These are phyloP conservation scores for Strobilomyces echinocephalus DNA, from an alignment of 768 basidiomycete genomes.

Conservation along the genomic window DNA sequence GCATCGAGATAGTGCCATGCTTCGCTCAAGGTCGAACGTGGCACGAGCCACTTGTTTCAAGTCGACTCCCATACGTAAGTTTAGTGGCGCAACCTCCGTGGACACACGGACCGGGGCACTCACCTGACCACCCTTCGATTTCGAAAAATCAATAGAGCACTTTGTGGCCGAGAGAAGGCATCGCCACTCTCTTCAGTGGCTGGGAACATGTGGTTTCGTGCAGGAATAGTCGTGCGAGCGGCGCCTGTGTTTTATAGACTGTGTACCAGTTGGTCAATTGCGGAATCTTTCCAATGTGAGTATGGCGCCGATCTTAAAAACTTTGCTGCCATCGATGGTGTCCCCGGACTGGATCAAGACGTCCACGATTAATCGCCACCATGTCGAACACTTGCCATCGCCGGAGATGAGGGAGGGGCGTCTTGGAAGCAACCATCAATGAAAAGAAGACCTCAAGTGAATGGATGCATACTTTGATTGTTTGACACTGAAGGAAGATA, in stretches of 20 bases:
- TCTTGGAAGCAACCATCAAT: slow-evolving; percentile 11
- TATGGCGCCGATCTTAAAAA: slow-evolving; percentile 10
- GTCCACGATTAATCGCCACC: not conserved
- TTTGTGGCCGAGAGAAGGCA: slow-evolving; percentile 9
- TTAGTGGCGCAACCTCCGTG: slow-evolving; percentile 17
- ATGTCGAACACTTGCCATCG: not conserved
- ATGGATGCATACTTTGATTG: slow-evolving; percentile 12
- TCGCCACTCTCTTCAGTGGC: slow-evolving; percentile 18
- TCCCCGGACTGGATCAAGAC: not conserved
- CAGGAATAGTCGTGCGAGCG: slow-evolving; percentile 17
- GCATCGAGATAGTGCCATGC: slow-evolving; percentile 8
- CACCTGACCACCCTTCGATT: not conserved
- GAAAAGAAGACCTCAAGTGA: slow-evolving; percentile 13
- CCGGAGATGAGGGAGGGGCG: slow-evolving; percentile 23
- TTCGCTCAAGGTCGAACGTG: slow-evolving; percentile 1
- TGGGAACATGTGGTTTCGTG: slow-evolving; percentile 21
- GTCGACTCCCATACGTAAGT: slow-evolving; percentile 15
- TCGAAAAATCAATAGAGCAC: not conserved
- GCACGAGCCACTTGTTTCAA: slow-evolving; percentile 4
- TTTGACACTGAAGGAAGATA: slow-evolving; percentile 1
- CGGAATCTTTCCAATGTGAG: slow-evolving; percentile 2
- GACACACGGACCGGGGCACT: not conserved
- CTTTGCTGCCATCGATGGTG: not conserved
- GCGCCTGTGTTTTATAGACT: slow-evolving; percentile 10
- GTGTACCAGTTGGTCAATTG: slow-evolving; percentile 3